phyloP scores from a whole-genome alignment of 2,329 filamentous ascomycete genomes.

The Aspergillus fischeri region DNA sequence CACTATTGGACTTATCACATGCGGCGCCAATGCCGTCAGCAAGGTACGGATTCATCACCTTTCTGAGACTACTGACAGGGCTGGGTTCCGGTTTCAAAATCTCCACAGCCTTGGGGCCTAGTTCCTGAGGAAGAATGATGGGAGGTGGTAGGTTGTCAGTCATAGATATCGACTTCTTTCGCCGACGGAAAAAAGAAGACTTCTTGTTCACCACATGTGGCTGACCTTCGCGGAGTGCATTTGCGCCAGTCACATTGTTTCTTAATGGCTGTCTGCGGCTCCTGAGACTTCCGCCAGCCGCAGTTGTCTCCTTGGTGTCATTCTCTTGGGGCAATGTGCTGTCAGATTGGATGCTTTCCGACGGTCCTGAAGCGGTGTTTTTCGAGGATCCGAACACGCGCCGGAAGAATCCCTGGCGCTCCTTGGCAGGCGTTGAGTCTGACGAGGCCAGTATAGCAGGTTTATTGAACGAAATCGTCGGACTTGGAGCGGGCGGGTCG shows the following conservation, averaged over 20 bases:
- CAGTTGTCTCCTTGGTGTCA: slow-evolving; percentile 21
- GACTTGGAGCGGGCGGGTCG: slow-evolving; percentile 51
- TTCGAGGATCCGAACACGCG: slow-evolving; percentile 80
- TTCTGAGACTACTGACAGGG: slow-evolving; percentile 73
- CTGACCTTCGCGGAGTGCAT: slow-evolving; percentile 30
- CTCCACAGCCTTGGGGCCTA: slow-evolving; percentile 35
- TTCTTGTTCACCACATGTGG: slow-evolving; percentile 75
- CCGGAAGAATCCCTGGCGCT: slow-evolving; percentile 84
- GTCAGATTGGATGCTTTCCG: slow-evolving; percentile 20
- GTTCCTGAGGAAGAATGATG: slow-evolving; percentile 43
- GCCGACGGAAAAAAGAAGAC: slow-evolving; percentile 87
- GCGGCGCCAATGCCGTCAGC: slow-evolving; percentile 23
- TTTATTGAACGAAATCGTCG: slow-evolving; percentile 51
- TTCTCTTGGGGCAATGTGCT: slow-evolving; percentile 20
- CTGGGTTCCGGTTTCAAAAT: slow-evolving; percentile 44
- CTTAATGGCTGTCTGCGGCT: slow-evolving; percentile 24
- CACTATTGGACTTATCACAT: slow-evolving; percentile 19
- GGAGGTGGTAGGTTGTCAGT: slow-evolving; percentile 64
- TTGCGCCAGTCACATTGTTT: slow-evolving; percentile 18
- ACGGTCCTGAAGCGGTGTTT: slow-evolving; percentile 35
- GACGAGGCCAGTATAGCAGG: slow-evolving; percentile 36
- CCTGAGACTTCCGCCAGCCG: slow-evolving; percentile 18
- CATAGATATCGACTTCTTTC: slow-evolving; percentile 72
- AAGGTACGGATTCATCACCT: slow-evolving; percentile 84
- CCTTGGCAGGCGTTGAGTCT: slow-evolving; percentile 52